Evolutionary conservation across 129 eudicot species (phyloP).

Genomic region (carrot (Daucus carota)): DH1_v3.0 NC_030388.2:31636501-31637000

Average conservation of each 20-base stretch:
- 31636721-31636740: neutral
- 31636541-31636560: neutral
- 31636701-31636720: neutral
- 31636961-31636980: constrained; percentile 3
- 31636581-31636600: neutral
- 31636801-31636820: neutral
- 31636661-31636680: neutral
- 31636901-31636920: neutral
- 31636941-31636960: neutral
- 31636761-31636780: neutral
- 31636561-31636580: neutral
- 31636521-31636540: neutral
- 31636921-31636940: neutral
- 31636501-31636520: neutral
- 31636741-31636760: neutral
- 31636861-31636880: neutral
- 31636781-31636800: neutral
- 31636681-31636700: neutral
- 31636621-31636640: neutral
- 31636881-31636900: neutral
- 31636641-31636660: neutral
- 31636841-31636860: neutral
- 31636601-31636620: neutral
- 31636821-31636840: neutral
- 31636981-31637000: constrained; percentile 2